Conservation (phyloP, 2,329 filamentous ascomycete species). For the Elsinoe australis region DNA sequence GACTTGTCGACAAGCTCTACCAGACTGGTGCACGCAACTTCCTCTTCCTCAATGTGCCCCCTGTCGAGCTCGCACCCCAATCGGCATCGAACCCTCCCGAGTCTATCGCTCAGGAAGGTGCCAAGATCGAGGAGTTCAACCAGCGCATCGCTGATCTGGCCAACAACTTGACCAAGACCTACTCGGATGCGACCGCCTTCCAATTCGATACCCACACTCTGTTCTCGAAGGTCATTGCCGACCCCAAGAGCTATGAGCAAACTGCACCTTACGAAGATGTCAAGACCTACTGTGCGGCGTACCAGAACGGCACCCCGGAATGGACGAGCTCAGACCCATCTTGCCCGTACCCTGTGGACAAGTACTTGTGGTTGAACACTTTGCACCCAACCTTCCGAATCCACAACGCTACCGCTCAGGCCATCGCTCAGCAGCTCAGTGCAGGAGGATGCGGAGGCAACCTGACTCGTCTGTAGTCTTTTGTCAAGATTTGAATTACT, state of each 20-base stretch:
- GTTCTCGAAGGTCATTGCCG: slow-evolving; percentile 47
- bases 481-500: neutral
- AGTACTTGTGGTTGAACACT: slow-evolving; percentile 59
- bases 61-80: slow-evolving; percentile 47
- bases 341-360: slow-evolving; percentile 50
- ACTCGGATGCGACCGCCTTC: slow-evolving; percentile 43
- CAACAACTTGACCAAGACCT: slow-evolving; percentile 31
- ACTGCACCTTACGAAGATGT: slow-evolving; percentile 50
- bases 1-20: slow-evolving; percentile 37
- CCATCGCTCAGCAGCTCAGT: slow-evolving; percentile 33
- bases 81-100: slow-evolving; percentile 36
- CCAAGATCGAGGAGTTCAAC: slow-evolving; percentile 48
- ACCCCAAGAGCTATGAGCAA: slow-evolving; percentile 44
- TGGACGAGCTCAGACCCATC: slow-evolving; percentile 36
- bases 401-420: slow-evolving; percentile 51
- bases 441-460: slow-evolving; percentile 1
- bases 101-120: slow-evolving; percentile 27
- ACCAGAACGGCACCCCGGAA: slow-evolving; percentile 41
- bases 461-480: neutral
- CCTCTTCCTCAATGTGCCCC: slow-evolving; percentile 41
- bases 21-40: slow-evolving; percentile 43
- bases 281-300: slow-evolving; percentile 48
- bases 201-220: slow-evolving; percentile 46
- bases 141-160: slow-evolving; percentile 38
- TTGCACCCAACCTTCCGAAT: slow-evolving; percentile 58